phyloP scores from a whole-genome alignment of 129 eudicot genomes.

The Pittosporum tobira region DNA sequence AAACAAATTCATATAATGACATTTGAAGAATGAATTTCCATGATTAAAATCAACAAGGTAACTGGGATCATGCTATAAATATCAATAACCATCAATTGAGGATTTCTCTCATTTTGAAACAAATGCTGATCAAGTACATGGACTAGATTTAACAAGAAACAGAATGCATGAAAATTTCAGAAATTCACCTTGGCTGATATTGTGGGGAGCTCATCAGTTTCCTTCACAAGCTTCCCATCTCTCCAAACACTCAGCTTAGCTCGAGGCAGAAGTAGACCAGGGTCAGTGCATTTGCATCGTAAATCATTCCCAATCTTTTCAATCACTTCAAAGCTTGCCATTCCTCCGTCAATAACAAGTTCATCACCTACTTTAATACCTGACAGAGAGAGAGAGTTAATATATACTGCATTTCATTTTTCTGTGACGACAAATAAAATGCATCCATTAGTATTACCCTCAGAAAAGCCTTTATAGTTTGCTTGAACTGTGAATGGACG shows the following conservation, averaged over 20 bases:
- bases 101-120: background rate
- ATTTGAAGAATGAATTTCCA: background rate
- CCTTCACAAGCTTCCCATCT: conserved; percentile 52
- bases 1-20: too few relatives aligned
- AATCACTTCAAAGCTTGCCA: conserved; percentile 60
- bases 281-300: conserved; percentile 51
- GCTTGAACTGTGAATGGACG: conserved; percentile 64
- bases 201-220: conserved; percentile 50
- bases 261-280: conserved; percentile 58
- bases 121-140: background rate
- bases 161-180: background rate
- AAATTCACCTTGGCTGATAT: conserved; percentile 36
- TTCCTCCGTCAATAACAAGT: conserved; percentile 71
- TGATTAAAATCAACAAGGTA: background rate
- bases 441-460: conserved; percentile 28
- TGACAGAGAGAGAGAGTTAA: conserved; percentile 9
- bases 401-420: background rate
- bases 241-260: conserved; percentile 78
- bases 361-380: conserved; percentile 58
- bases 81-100: background rate
- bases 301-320: conserved; percentile 54
- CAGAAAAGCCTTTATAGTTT: conserved; percentile 50
- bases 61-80: background rate
- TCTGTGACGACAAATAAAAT: background rate
- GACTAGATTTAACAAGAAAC: background rate